Percentiles rank a stretch among this genome's conserved stretches.
Evolutionary conservation across 2,329 filamentous ascomycete genomes (phyloP).

Genomic region (Fusarium guadeloupense): DNA sequence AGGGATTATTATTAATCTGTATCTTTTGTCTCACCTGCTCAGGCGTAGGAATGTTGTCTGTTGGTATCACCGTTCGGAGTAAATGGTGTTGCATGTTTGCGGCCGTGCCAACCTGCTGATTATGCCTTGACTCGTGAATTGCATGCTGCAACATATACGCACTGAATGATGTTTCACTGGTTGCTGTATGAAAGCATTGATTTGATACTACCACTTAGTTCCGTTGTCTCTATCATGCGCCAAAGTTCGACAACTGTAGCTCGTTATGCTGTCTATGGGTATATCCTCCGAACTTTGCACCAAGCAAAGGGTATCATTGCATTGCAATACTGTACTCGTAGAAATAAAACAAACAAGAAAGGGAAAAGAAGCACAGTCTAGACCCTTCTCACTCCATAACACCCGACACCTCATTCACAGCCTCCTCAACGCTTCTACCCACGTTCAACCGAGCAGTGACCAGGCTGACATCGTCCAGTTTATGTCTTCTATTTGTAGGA

Average conservation of each 20-base stretch:
- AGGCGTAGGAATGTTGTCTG: background rate
- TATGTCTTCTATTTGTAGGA: background rate
- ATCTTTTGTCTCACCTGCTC: conserved; percentile 1
- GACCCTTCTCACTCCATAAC: background rate
- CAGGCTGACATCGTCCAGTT: background rate
- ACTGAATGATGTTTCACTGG: background rate
- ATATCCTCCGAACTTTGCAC: background rate
- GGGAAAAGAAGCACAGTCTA: background rate
- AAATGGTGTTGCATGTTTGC: conserved; percentile 2
- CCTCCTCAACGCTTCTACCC: background rate
- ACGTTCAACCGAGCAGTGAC: background rate
- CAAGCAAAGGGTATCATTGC: background rate
- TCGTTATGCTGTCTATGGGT: background rate
- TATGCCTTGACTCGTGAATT: background rate
- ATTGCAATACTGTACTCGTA: background rate
- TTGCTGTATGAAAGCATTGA: background rate
- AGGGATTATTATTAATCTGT: background rate
- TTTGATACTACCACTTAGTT: background rate
- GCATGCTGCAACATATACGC: background rate
- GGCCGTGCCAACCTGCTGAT: background rate
- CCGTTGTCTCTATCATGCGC: background rate
- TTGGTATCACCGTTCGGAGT: conserved; percentile 8
- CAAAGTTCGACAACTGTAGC: background rate
- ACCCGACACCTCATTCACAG: background rate
- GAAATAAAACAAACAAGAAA: background rate